These are phyloP conservation scores for Jatropha curcas DNA, from an alignment of 345 rosid genomes.

Conservation along the genomic window DNA sequence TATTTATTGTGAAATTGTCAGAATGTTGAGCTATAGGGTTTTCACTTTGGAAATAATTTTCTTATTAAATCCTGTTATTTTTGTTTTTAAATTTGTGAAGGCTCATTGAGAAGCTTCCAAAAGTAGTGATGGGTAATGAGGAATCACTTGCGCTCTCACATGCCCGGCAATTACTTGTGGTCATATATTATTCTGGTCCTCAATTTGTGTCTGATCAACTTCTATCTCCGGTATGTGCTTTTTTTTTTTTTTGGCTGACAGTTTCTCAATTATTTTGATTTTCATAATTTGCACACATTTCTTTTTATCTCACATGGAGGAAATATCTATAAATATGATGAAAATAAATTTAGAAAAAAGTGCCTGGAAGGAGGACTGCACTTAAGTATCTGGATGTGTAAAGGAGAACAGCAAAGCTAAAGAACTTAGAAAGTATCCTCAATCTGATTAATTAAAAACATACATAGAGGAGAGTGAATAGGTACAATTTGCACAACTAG, in stretches of 20 bases:
- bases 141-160: conserved; percentile 68
- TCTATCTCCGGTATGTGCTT: conserved; percentile 74
- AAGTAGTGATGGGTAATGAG: conserved; percentile 69
- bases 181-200: conserved; percentile 86
- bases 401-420: neutral
- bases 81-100: conserved; percentile 34
- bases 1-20: conserved; percentile 27
- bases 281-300: neutral
- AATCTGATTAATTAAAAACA: neutral
- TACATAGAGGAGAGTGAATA: neutral
- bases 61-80: conserved; percentile 13
- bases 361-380: neutral
- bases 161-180: conserved; percentile 74
- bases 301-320: neutral
- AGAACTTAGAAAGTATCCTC: neutral
- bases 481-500: neutral
- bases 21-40: neutral
- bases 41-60: conserved; percentile 8
- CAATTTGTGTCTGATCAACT: conserved; percentile 63
- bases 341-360: neutral
- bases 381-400: neutral
- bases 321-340: neutral
- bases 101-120: conserved; percentile 85
- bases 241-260: neutral
- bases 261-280: neutral